These are phyloP conservation scores for Trichoderma aggressivum DNA, from an alignment of 2,329 filamentous ascomycete genomes.

Conservation along the genomic window DNA sequence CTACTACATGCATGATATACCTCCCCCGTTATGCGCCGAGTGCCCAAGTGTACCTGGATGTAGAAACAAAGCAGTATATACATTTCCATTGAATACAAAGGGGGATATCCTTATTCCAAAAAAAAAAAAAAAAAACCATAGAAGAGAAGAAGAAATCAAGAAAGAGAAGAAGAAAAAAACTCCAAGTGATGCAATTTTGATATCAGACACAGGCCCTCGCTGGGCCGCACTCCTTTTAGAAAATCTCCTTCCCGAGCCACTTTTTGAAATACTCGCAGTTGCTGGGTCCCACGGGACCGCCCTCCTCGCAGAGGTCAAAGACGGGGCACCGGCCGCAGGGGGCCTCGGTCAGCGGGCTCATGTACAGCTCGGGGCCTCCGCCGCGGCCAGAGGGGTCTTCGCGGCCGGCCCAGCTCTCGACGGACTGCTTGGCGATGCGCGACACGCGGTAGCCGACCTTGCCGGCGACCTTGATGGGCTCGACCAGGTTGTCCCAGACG, in stretches of 20 bases:
- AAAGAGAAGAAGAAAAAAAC: slow-evolving; percentile 20
- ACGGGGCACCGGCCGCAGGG: slow-evolving; percentile 92
- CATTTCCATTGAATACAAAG: neutral
- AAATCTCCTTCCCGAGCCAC: slow-evolving; percentile 61
- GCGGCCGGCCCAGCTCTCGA: slow-evolving; percentile 39
- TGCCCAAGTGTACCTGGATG: slow-evolving; percentile 2
- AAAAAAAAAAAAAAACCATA: neutral
- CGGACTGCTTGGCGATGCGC: slow-evolving; percentile 46
- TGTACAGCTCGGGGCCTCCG: slow-evolving; percentile 42
- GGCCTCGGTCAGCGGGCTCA: slow-evolving; percentile 79
- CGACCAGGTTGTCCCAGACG: slow-evolving; percentile 80
- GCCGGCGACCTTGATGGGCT: slow-evolving; percentile 54
- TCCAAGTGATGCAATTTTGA: slow-evolving; percentile 23
- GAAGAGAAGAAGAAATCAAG: neutral
- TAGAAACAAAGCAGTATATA: neutral
- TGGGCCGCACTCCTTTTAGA: slow-evolving; percentile 21
- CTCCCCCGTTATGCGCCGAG: slow-evolving; percentile 1
- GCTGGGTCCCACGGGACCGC: slow-evolving; percentile 82
- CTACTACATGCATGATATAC: neutral
- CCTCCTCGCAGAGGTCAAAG: slow-evolving; percentile 86
- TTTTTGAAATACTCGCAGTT: slow-evolving; percentile 89
- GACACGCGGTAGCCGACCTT: slow-evolving; percentile 52
- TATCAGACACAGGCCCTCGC: neutral
- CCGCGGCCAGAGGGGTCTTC: slow-evolving; percentile 37
- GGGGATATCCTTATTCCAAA: neutral